A percentile compares a stretch with the other conserved stretches of the same genome.
Evolutionary conservation across 495 filamentous ascomycete genomes (phyloP).

Genomic region (Massariosphaeria phaeospora): DNA sequence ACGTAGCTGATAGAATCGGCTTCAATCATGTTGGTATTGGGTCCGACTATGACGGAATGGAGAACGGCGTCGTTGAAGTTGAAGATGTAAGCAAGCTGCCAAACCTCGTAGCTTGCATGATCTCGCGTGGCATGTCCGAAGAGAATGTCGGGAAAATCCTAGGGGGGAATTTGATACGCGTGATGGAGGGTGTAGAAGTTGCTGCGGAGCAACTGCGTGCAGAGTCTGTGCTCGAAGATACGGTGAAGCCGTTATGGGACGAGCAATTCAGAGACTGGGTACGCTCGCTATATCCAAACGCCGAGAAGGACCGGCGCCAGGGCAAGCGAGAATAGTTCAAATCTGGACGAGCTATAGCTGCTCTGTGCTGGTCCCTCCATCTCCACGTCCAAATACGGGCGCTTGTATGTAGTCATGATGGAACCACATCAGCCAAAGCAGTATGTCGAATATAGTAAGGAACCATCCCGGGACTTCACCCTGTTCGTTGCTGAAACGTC

Average conservation of each 20-base stretch:
- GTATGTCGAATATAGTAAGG: slow-evolving; percentile 10
- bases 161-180: slow-evolving; percentile 32
- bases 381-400: slow-evolving; percentile 16
- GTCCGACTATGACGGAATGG: slow-evolving; percentile 61
- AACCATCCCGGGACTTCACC: slow-evolving; percentile 25
- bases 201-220: background rate
- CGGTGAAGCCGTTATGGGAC: slow-evolving; percentile 8
- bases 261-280: slow-evolving; percentile 8
- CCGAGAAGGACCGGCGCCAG: too few relatives aligned
- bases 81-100: slow-evolving; percentile 60
- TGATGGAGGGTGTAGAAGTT: slow-evolving; percentile 27
- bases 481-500: slow-evolving; percentile 1
- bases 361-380: background rate
- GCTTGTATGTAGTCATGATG: slow-evolving; percentile 21
- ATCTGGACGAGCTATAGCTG: background rate
- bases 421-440: slow-evolving; percentile 20
- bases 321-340: too few relatives aligned
- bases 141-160: slow-evolving; percentile 23
- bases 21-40: slow-evolving; percentile 60
- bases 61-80: slow-evolving; percentile 46
- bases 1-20: slow-evolving; percentile 54
- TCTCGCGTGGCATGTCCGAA: slow-evolving; percentile 18
- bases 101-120: slow-evolving; percentile 58
- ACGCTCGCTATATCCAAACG: slow-evolving; percentile 5
- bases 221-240: slow-evolving; percentile 2